phyloP scores from a whole-genome alignment of 768 basidiomycete genomes.

The Boletus vinaceobasis region DNA sequence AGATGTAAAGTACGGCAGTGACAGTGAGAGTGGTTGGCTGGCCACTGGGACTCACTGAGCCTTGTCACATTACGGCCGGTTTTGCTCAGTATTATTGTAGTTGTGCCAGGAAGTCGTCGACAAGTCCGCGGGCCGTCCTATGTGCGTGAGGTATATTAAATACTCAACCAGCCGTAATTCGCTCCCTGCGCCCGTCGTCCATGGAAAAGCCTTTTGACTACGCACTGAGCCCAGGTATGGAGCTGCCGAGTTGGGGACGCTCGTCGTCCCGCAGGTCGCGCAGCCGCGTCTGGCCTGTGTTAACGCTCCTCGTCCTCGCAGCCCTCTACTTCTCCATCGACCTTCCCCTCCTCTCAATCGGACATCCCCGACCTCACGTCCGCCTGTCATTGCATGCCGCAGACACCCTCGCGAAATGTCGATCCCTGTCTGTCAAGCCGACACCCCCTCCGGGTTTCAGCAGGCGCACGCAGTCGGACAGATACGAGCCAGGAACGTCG shows the following conservation, averaged over 20 bases:
- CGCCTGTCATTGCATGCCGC: constrained; percentile 20
- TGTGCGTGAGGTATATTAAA: background rate
- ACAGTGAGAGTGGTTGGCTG: background rate
- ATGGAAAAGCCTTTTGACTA: constrained; percentile 13
- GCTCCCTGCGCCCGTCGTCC: background rate
- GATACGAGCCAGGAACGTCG: constrained; percentile 51
- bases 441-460: constrained; percentile 46
- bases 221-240: background rate
- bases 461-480: constrained; percentile 50
- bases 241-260: background rate
- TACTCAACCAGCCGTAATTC: background rate
- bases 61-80: no score
- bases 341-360: constrained; percentile 3
- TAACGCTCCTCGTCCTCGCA: constrained; percentile 13
- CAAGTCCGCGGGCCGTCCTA: background rate
- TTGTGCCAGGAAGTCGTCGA: no score
- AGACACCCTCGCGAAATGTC: constrained; percentile 44
- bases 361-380: background rate
- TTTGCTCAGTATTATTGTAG: no score
- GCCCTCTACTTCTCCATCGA: constrained; percentile 14
- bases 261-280: background rate
- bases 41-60: no score
- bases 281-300: constrained; percentile 16
- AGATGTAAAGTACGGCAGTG: background rate
- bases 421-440: constrained; percentile 38